Conservation (phyloP, 139 green algal genomes). For the Picochlorum costavermella region DNA sequence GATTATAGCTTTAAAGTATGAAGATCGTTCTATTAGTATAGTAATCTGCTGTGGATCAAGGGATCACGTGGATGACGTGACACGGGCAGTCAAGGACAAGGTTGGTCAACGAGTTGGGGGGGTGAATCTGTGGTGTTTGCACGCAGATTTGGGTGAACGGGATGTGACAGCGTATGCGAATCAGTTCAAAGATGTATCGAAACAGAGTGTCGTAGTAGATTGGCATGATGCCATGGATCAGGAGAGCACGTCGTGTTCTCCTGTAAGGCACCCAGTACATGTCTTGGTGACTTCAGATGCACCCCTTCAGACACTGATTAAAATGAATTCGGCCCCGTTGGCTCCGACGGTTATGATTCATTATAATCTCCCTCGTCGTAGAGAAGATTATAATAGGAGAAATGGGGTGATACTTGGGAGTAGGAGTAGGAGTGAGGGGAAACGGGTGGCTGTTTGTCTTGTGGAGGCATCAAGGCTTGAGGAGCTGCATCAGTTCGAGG, state of each 20-base stretch:
- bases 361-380: slow-evolving; percentile 26
- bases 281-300: slow-evolving; percentile 16
- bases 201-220: too few relatives aligned
- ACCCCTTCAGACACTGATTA: slow-evolving; percentile 5
- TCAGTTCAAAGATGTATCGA: too few relatives aligned
- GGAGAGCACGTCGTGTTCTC: too few relatives aligned
- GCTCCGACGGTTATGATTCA: slow-evolving; percentile 20
- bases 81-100: too few relatives aligned
- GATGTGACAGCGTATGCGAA: too few relatives aligned
- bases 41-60: slow-evolving; percentile 23
- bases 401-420: slow-evolving; percentile 17
- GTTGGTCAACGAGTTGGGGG: too few relatives aligned
- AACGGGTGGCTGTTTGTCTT: slow-evolving; percentile 22
- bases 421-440: slow-evolving; percentile 7
- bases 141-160: neutral
- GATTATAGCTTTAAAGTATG: slow-evolving; percentile 12
- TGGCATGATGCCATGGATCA: too few relatives aligned
- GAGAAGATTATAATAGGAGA: slow-evolving; percentile 22
- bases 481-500: slow-evolving; percentile 20
- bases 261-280: neutral
- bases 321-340: slow-evolving; percentile 17
- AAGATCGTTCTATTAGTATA: slow-evolving; percentile 8
- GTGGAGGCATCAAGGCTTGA: slow-evolving; percentile 15
- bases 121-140: neutral
- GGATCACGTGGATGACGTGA: too few relatives aligned